Conservation (phyloP, 2,329 filamentous ascomycete species). For the Fonsecaea pedrosoi region DNA sequence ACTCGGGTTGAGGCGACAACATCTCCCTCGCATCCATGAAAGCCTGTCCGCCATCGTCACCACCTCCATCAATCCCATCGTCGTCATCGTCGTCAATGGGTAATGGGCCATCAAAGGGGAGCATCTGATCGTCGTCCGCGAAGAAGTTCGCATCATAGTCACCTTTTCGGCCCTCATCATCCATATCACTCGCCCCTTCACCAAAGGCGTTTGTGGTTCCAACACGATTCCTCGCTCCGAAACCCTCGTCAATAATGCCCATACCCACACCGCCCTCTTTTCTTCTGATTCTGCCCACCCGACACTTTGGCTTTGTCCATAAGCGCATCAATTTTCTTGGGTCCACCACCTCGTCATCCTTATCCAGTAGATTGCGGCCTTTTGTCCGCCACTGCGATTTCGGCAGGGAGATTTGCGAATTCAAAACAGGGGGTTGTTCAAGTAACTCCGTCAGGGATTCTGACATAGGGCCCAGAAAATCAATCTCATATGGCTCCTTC, state of each 20-base stretch:
- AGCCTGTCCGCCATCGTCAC: conserved; percentile 41
- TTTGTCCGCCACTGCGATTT: conserved; percentile 97
- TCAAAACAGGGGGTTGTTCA: conserved; percentile 80
- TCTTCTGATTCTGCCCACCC: conserved; percentile 67
- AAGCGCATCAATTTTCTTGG: conserved; percentile 86
- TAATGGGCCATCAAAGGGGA: conserved; percentile 53
- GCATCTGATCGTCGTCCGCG: conserved; percentile 67
- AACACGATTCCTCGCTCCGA: conserved; percentile 73
- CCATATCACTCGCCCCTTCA: conserved; percentile 42
- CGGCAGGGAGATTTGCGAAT: conserved; percentile 80
- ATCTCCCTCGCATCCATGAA: conserved; percentile 59
- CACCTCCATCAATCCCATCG: conserved; percentile 19
- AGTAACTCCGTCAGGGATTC: conserved; percentile 74
- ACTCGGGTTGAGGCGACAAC: conserved; percentile 49
- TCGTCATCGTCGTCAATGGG: conserved; percentile 54
- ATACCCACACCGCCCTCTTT: conserved; percentile 57
- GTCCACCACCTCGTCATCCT: conserved; percentile 96
- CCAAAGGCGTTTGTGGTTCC: conserved; percentile 58
- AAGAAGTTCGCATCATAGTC: conserved; percentile 99
- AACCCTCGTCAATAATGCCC: conserved; percentile 90
- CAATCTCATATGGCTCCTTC: conserved; percentile 94
- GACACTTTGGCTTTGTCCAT: conserved; percentile 93
- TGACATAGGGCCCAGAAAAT: conserved; percentile 80
- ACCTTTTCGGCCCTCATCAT: conserved; percentile 65
- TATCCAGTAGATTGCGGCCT: conserved; percentile 84